Evolutionary conservation across 2,329 filamentous ascomycete species (phyloP), one percentile per base, ranked within the genome.

Genomic region (Aspergillus persii): DNA sequence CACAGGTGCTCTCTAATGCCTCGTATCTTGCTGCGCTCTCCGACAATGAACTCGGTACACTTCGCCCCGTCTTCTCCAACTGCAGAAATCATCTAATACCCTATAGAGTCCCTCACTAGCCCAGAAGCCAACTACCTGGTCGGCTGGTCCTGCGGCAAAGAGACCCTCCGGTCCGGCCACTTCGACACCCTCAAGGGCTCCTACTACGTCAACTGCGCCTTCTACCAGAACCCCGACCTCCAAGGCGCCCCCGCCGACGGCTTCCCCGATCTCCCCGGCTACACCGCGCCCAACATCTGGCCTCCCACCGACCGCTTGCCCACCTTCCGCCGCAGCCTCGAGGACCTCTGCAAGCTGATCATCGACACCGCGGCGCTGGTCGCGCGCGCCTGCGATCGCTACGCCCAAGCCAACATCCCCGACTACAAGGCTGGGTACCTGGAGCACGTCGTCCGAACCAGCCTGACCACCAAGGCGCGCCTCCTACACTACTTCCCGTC

Each of bases 251-350:
- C 77, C 0, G 71, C 70, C 39, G 70, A 72, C 15, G 65, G 66
- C 12, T 76, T 72, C 59, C 68, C 76, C 2, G 75, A 88, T 59
- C 91, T 96, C 68, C 87, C 92, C 2, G 93, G 96, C 76, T 97
- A 98, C 75, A 89, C 95, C 1, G 88, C 90, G 4, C 87, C 91
- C 0, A 98, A 97, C 72, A 83, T 96, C 58, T 99, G 95, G 95
- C 95, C 94, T 0, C 75, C 80, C 0, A 82, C 88, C 52, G 75
- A 79, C 3, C 79, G 85, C 1, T 81, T 98, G 1, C 90, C 92
- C 0, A 89, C 89, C 0, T 97, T 97, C 78, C 84, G 85, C 60
- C 76, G 80, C 41, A 86, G 86, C 0, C 85, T 96, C 61, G 88
- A 94, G 65, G 81, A 85, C 44, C 83, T 98, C 31, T 97, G 93